Evolutionary conservation across 1,284 basidiomycete genomes (phyloP).

Genomic region (Mrakiaceae sp.): DNA sequence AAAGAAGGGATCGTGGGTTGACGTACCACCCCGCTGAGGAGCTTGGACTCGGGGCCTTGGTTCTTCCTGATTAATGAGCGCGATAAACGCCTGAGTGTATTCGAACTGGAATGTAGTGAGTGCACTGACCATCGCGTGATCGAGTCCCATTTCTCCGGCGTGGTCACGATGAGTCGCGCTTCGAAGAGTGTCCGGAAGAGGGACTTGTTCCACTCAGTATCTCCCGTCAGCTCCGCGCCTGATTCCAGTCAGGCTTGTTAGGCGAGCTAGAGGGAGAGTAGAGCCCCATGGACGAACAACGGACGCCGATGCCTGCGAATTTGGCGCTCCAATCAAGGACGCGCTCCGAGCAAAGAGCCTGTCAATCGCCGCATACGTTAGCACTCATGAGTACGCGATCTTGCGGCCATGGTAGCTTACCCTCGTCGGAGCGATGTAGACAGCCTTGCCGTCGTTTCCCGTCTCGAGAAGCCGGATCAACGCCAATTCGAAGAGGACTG

Average conservation of each 20-base stretch:
- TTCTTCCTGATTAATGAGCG: neutral
- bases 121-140: slow-evolving; percentile 58
- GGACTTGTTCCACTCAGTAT: slow-evolving; percentile 56
- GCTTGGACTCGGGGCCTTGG: neutral
- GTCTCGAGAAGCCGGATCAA: slow-evolving; percentile 64
- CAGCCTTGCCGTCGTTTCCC: slow-evolving; percentile 48
- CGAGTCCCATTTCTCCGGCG: slow-evolving; percentile 93
- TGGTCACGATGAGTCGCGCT: slow-evolving; percentile 70
- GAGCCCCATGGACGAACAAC: slow-evolving; percentile 43
- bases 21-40: slow-evolving; percentile 41
- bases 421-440: slow-evolving; percentile 94
- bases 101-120: no score
- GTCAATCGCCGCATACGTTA: neutral
- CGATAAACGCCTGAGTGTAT: no score
- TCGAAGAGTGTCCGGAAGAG: slow-evolving; percentile 49
- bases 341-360: slow-evolving; percentile 83
- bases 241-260: slow-evolving; percentile 17
- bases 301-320: slow-evolving; percentile 59
- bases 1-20: no score
- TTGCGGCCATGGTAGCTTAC: slow-evolving; percentile 33
- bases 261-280: neutral
- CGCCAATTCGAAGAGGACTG: slow-evolving; percentile 77
- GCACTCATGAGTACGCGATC: no score
- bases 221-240: slow-evolving; percentile 87
- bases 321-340: slow-evolving; percentile 72